Conservation (phyloP, 2,329 filamentous ascomycete genomes). For the Penicillium psychrosexuale region DNA sequence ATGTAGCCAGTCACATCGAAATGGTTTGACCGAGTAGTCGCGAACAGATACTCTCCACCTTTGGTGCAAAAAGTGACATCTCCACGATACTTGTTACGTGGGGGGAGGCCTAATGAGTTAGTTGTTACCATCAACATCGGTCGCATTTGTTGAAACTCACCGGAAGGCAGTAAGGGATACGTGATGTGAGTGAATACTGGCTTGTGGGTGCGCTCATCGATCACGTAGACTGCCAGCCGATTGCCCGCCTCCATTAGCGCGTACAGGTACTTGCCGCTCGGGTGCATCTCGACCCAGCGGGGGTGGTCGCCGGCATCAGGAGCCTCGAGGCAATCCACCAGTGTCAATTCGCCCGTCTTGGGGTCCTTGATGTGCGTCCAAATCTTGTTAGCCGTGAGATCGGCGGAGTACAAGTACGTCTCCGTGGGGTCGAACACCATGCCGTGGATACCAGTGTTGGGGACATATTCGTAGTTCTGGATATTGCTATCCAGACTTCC, state of each 20-base stretch:
- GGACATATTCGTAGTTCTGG: conserved; percentile 47
- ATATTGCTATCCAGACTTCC: conserved; percentile 44
- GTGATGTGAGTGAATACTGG: conserved; percentile 74
- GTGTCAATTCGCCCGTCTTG: conserved; percentile 59
- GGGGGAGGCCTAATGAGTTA: conserved; percentile 31
- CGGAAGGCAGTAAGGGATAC: conserved; percentile 77
- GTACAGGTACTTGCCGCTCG: conserved; percentile 74
- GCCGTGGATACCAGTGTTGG: conserved; percentile 49
- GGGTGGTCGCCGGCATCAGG: conserved; percentile 72
- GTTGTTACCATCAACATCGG: background rate
- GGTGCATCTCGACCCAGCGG: conserved; percentile 83
- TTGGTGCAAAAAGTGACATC: conserved; percentile 75
- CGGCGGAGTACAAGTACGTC: conserved; percentile 49
- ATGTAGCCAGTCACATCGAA: conserved; percentile 77
- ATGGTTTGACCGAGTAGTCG: conserved; percentile 75
- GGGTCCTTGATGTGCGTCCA: conserved; percentile 76
- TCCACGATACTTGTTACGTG: conserved; percentile 66
- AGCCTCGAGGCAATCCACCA: conserved; percentile 70
- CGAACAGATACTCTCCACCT: conserved; percentile 74
- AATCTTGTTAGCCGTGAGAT: conserved; percentile 52
- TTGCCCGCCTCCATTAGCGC: conserved; percentile 89
- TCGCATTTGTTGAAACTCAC: conserved; percentile 41
- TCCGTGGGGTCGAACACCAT: conserved; percentile 48
- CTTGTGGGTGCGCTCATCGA: conserved; percentile 69
- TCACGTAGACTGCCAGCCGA: conserved; percentile 73